Conservation (phyloP, 1,284 basidiomycete genomes). For the Inonotus obliquus region DNA sequence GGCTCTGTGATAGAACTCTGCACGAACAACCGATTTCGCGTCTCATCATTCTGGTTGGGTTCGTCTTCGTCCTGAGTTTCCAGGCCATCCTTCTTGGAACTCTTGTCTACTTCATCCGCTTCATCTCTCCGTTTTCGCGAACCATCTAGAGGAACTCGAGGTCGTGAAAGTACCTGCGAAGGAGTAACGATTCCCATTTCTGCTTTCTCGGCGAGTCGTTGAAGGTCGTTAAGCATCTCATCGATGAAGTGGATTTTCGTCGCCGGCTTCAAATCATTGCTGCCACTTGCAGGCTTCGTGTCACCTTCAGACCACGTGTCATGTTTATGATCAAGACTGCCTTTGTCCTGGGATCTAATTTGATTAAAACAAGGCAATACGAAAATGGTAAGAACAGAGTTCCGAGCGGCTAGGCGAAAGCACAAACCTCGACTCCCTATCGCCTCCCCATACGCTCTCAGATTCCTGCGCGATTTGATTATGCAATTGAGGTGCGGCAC, state of each 20-base stretch:
- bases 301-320: not conserved
- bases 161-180: not conserved
- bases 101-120: not conserved
- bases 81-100: not conserved
- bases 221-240: not conserved
- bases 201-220: not conserved
- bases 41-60: not conserved
- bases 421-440: not conserved
- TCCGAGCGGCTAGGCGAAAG: not conserved
- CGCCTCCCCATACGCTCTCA: not conserved
- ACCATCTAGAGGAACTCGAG: not conserved
- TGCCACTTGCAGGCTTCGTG: not conserved
- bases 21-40: not conserved
- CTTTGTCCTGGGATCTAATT: not conserved
- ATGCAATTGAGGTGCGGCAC: not conserved
- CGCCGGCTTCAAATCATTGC: not conserved
- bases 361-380: not conserved
- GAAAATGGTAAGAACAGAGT: not conserved
- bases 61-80: not conserved
- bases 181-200: not conserved
- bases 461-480: not conserved
- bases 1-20: slow-evolving; percentile 13
- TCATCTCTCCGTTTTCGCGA: not conserved
- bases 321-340: not conserved
- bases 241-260: not conserved